Conservation (phyloP, 2,329 filamentous ascomycete species). For the Pseudophaeomoniella oleicola region DNA sequence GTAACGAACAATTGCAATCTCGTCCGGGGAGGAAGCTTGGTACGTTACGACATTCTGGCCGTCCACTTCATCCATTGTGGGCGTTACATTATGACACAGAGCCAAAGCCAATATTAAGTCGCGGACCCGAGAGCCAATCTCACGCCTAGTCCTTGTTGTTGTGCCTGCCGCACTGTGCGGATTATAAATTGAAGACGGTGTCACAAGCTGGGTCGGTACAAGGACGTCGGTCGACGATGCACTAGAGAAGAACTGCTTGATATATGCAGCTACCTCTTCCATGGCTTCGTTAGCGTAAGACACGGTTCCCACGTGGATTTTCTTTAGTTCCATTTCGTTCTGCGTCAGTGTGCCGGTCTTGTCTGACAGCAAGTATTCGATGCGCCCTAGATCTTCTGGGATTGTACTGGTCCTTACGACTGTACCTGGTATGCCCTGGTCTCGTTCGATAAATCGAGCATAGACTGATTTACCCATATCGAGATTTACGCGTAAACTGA, state of each 20-base stretch:
- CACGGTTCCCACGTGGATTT: slow-evolving; percentile 94
- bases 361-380: slow-evolving; percentile 91
- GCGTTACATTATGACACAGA: slow-evolving; percentile 93
- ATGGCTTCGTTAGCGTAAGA: slow-evolving; percentile 98
- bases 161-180: slow-evolving; percentile 32
- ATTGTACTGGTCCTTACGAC: slow-evolving; percentile 95
- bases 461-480: slow-evolving; percentile 97
- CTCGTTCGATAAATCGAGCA: slow-evolving; percentile 85
- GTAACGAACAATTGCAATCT: slow-evolving; percentile 95
- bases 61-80: slow-evolving; percentile 69
- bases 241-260: slow-evolving; percentile 65
- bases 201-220: slow-evolving; percentile 7
- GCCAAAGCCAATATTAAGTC: slow-evolving; percentile 87
- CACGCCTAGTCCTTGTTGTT: slow-evolving; percentile 71
- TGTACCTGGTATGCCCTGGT: slow-evolving; percentile 77
- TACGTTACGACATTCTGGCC: slow-evolving; percentile 69
- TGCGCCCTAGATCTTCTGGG: slow-evolving; percentile 85
- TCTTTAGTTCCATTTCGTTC: slow-evolving; percentile 98
- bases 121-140: slow-evolving; percentile 84
- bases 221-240: slow-evolving; percentile 15
- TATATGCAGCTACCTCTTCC: slow-evolving; percentile 84
- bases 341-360: slow-evolving; percentile 98
- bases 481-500: slow-evolving; percentile 88
- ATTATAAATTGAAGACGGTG: slow-evolving; percentile 31
- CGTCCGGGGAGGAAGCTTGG: slow-evolving; percentile 92